Evolutionary conservation across 192 early-diverging fungal genomes (phyloP).

Genomic region (Coemansia umbellata): DNA sequence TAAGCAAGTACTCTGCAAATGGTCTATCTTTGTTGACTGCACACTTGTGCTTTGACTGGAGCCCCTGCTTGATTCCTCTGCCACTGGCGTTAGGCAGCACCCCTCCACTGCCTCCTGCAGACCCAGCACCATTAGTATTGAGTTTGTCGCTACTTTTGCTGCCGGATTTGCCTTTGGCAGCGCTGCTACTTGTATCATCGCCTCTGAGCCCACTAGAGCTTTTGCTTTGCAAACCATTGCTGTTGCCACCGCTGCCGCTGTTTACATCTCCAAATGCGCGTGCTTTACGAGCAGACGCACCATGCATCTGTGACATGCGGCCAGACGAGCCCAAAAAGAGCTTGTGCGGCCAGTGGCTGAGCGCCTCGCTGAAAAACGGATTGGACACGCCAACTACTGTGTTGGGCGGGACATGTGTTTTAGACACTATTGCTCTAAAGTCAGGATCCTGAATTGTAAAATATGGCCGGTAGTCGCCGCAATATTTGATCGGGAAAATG

Average conservation of each 20-base stretch:
- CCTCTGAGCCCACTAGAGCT: background rate
- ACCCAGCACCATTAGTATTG: background rate
- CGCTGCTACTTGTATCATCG: background rate
- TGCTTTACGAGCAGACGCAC: slow-evolving; percentile 12
- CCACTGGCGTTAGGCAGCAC: background rate
- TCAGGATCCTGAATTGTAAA: slow-evolving; percentile 97
- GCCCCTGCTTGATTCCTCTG: slow-evolving; percentile 24
- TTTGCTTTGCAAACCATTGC: background rate
- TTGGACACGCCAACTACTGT: slow-evolving; percentile 94
- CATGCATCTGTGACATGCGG: slow-evolving; percentile 48
- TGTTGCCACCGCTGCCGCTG: slow-evolving; percentile 1
- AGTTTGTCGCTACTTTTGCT: background rate
- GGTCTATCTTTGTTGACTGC: slow-evolving; percentile 78
- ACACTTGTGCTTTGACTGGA: slow-evolving; percentile 61
- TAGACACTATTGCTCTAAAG: slow-evolving; percentile 60
- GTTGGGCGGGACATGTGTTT: slow-evolving; percentile 66
- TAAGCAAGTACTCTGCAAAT: slow-evolving; percentile 72
- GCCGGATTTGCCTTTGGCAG: background rate
- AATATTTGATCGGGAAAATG: slow-evolving; percentile 93
- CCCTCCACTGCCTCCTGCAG: background rate
- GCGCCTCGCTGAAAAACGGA: slow-evolving; percentile 84
- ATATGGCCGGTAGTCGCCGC: slow-evolving; percentile 94
- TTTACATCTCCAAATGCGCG: slow-evolving; percentile 5
- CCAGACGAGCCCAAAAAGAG: slow-evolving; percentile 57
- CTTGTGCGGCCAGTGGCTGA: slow-evolving; percentile 91